These are phyloP conservation scores for Daldinia vernicosa DNA, from an alignment of 495 filamentous ascomycete species.

Conservation along the genomic window DNA sequence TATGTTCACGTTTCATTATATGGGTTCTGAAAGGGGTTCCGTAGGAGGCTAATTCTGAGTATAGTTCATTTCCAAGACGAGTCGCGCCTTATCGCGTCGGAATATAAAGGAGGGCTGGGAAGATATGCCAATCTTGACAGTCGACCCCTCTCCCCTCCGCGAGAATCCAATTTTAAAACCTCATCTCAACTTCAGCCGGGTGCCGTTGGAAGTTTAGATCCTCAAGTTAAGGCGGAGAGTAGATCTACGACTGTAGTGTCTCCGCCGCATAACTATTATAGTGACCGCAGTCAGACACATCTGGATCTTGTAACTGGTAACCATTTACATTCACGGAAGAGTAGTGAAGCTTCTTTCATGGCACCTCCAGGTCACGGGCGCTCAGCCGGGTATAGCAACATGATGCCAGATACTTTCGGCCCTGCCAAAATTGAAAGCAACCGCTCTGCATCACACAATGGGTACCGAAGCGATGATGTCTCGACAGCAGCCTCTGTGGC, in stretches of 20 bases:
- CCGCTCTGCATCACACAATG: slow-evolving; percentile 32
- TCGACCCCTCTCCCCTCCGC: slow-evolving; percentile 39
- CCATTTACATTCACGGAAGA: slow-evolving; percentile 43
- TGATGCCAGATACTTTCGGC: slow-evolving; percentile 39
- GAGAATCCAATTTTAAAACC: slow-evolving; percentile 35
- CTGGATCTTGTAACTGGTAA: slow-evolving; percentile 28
- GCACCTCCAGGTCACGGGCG: slow-evolving; percentile 24
- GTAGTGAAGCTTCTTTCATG: slow-evolving; percentile 36
- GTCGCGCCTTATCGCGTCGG: slow-evolving; percentile 87
- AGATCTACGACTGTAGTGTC: slow-evolving; percentile 23
- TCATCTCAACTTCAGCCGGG: slow-evolving; percentile 21
- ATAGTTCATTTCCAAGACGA: slow-evolving; percentile 83
- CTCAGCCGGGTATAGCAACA: slow-evolving; percentile 29
- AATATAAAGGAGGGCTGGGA: slow-evolving; percentile 84
- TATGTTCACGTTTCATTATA: slow-evolving; percentile 36
- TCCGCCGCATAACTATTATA: slow-evolving; percentile 35
- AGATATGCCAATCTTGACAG: slow-evolving; percentile 71
- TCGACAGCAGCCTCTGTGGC: slow-evolving; percentile 45
- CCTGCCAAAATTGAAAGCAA: slow-evolving; percentile 35
- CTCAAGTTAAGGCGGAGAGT: slow-evolving; percentile 14
- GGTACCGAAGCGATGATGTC: slow-evolving; percentile 44
- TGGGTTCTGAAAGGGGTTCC: neutral
- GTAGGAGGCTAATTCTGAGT: slow-evolving; percentile 29
- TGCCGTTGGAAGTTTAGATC: slow-evolving; percentile 17
- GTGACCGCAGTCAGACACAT: slow-evolving; percentile 31